Base-by-base conservation (phyloP, 208 protist genomes). In the Leishmania gerbilli region DNA sequence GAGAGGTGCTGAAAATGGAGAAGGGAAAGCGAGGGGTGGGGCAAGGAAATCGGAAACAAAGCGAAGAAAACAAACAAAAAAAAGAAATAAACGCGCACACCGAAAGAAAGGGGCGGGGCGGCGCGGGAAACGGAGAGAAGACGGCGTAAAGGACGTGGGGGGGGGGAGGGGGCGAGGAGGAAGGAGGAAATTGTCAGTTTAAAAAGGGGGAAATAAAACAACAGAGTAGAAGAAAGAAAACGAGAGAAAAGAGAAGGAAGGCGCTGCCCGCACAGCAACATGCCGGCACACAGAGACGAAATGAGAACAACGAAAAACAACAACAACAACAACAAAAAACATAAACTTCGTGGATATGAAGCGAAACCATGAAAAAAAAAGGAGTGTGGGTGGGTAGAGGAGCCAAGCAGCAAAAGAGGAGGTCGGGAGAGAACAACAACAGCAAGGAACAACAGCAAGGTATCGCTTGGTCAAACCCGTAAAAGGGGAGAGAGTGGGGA, bases 21-120 rank as follows among this genome's bases (percentile, higher is more conserved):
- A 82, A 13, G 19, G 2, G 56, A 15, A 74, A 82, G 74, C 47
- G 60, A 75, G 77, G 40, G 51, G 51, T 4, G 17, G 51, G 51
- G 51, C 11, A 55, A 55, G 51, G 0, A 55, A 19, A 19, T 19
- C 0, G 11, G 51, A 19, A 21, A 55, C 11, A 55, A 21, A 53
- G 17, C 15, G 8, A 53, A 53, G 17, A 53, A 17, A 11, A 17
- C n/a, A n/a, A n/a, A n/a, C n/a, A 53, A 17, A 1, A 53, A 53
- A 53, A 53, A 9, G 15, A 53, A 55, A 13, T 2, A 55, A 55
- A 55, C 51, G 51, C 51, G 17, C 51, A 15, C 51, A 19, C 15
- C 21, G 0, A 55, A 55, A 55, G 51, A 17, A 19, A 55, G 51
- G 3, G 51, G 51, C 1, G 17, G 17, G 51, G 9, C 0, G 15